Percentiles rank a stretch among this genome's conserved stretches.
Evolutionary conservation across 139 green algal species (phyloP).

Genomic region (Micractinium sp.): DNA sequence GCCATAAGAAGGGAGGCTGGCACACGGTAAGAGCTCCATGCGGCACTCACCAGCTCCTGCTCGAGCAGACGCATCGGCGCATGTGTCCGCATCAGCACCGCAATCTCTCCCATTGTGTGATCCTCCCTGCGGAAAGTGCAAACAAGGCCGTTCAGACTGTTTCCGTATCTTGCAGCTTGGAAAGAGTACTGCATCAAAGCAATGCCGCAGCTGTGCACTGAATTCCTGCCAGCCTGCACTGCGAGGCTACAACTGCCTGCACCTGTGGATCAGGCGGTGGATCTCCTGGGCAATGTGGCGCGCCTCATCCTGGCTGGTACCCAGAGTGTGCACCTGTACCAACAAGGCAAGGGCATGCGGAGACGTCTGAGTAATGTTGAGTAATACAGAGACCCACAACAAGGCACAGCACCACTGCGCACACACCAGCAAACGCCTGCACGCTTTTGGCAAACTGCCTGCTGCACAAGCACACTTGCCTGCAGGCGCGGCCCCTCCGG

Average conservation of each 20-base stretch:
- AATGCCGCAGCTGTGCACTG: not conserved
- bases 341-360: too few relatives aligned
- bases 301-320: not conserved
- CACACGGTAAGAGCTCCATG: not conserved
- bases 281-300: not conserved
- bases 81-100: slow-evolving; percentile 55
- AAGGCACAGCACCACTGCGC: not conserved
- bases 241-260: too few relatives aligned
- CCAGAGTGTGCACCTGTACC: not conserved
- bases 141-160: not conserved
- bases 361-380: not conserved
- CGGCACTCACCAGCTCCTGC: slow-evolving; percentile 35
- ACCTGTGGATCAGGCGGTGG: not conserved
- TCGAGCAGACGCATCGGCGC: slow-evolving; percentile 43
- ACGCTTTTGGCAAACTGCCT: not conserved
- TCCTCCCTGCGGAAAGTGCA: not conserved
- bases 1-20: not conserved
- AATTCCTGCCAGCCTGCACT: too few relatives aligned
- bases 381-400: not conserved
- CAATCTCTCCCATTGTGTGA: slow-evolving; percentile 43
- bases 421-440: not conserved
- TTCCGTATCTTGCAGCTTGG: not conserved
- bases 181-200: not conserved
- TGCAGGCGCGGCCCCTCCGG: not conserved
- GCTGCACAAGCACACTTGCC: not conserved